Conservation (phyloP, 2,329 filamentous ascomycete genomes). For the Fusarium sp. region DNA sequence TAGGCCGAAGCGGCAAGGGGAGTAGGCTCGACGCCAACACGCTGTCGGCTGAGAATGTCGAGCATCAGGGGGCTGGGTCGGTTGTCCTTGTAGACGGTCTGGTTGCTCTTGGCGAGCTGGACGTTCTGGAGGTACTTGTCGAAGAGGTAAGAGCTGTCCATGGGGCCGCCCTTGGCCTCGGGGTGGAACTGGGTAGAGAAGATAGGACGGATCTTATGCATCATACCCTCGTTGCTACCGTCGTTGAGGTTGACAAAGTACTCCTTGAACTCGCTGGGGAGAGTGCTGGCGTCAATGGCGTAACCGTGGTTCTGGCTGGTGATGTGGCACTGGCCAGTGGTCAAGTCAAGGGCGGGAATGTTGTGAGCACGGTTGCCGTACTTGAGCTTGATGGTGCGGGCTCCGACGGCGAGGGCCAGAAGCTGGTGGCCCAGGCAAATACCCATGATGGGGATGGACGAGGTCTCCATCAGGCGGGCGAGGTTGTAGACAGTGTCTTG, state of each 20-base stretch:
- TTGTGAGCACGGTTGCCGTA: constrained; percentile 99
- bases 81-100: constrained; percentile 82
- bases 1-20: constrained; percentile 62
- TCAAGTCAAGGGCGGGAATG: constrained; percentile 93
- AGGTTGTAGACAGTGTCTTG: constrained; percentile 94
- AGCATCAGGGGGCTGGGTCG: constrained; percentile 86
- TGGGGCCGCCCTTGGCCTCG: constrained; percentile 94
- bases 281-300: constrained; percentile 83
- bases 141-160: constrained; percentile 95
- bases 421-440: constrained; percentile 98
- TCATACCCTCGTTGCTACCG: constrained; percentile 95
- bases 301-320: constrained; percentile 99
- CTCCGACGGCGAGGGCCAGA: constrained; percentile 86
- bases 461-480: constrained; percentile 86
- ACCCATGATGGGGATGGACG: constrained; percentile 92
- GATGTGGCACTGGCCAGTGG: constrained; percentile 97
- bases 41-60: constrained; percentile 90
- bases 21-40: constrained; percentile 81
- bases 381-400: constrained; percentile 94
- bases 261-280: constrained; percentile 90
- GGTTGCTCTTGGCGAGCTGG: constrained; percentile 83
- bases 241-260: constrained; percentile 99
- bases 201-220: constrained; percentile 94
- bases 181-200: constrained; percentile 99
- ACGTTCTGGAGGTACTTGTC: constrained; percentile 95